Conservation (phyloP, 129 eudicot genomes). For the Smallanthus sonchifolius region DNA sequence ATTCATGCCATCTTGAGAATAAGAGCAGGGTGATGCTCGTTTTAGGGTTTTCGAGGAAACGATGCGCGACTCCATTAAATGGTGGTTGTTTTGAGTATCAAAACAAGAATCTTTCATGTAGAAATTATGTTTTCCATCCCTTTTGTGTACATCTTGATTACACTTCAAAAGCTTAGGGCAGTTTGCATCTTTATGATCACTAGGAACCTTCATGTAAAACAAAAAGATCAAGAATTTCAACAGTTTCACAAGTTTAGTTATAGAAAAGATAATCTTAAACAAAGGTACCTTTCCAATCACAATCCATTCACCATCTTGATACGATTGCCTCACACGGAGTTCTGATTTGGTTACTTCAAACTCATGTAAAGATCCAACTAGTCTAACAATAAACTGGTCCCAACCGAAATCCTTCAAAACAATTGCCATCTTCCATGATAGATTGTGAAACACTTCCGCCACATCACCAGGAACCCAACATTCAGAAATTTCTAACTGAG, state of each 20-base stretch:
- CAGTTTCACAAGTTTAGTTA: too few relatives aligned
- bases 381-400: conserved; percentile 47
- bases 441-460: conserved; percentile 63
- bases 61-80: conserved; percentile 19
- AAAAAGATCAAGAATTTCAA: background rate
- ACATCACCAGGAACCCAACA: conserved; percentile 58
- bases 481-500: conserved; percentile 32
- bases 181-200: conserved; percentile 10
- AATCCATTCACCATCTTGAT: conserved; percentile 24
- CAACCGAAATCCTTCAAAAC: conserved; percentile 39
- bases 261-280: background rate
- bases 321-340: conserved; percentile 48
- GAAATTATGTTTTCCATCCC: background rate
- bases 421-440: conserved; percentile 64
- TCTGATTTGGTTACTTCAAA: conserved; percentile 28
- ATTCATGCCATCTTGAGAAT: conserved; percentile 23
- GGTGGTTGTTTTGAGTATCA: conserved; percentile 15
- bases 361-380: conserved; percentile 49
- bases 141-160: conserved; percentile 13
- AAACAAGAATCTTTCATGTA: conserved; percentile 13
- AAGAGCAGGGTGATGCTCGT: conserved; percentile 32
- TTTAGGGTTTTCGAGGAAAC: conserved; percentile 37
- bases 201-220: conserved; percentile 5
- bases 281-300: conserved; percentile 11
- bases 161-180: background rate